phyloP scores from a whole-genome alignment of 2,329 filamentous ascomycete species.

The Fusarium tricinctum region DNA sequence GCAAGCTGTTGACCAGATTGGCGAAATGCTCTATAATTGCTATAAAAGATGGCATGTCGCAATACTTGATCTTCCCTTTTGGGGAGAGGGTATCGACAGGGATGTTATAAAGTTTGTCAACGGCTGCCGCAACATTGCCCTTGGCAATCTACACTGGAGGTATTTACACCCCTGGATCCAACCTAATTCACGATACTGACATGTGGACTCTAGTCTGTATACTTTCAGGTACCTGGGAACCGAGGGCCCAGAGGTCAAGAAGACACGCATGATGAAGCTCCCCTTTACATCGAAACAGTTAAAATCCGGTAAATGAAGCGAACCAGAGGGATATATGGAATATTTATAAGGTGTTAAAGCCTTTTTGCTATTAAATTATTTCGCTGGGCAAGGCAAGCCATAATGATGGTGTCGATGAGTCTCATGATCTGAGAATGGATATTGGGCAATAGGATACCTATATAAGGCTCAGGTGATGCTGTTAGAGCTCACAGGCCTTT shows the following conservation, averaged over 20 bases:
- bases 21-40: conserved; percentile 30
- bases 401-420: no score
- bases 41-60: conserved; percentile 28
- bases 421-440: no score
- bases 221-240: conserved; percentile 21
- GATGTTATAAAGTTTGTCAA: conserved; percentile 34
- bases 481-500: no score
- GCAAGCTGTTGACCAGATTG: conserved; percentile 27
- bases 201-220: conserved; percentile 4
- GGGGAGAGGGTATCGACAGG: conserved; percentile 26
- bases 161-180: not conserved
- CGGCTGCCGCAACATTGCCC: conserved; percentile 30
- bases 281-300: not conserved
- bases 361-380: no score
- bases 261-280: conserved; percentile 28
- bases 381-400: no score
- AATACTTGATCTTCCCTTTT: conserved; percentile 24
- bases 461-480: no score
- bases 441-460: no score
- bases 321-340: no score
- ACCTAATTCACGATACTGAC: not conserved
- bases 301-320: no score
- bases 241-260: conserved; percentile 24
- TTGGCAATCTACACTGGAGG: conserved; percentile 30
- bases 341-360: no score